Conservation (phyloP, 2,329 filamentous ascomycete species). For the Leptographium lundbergii region DNA sequence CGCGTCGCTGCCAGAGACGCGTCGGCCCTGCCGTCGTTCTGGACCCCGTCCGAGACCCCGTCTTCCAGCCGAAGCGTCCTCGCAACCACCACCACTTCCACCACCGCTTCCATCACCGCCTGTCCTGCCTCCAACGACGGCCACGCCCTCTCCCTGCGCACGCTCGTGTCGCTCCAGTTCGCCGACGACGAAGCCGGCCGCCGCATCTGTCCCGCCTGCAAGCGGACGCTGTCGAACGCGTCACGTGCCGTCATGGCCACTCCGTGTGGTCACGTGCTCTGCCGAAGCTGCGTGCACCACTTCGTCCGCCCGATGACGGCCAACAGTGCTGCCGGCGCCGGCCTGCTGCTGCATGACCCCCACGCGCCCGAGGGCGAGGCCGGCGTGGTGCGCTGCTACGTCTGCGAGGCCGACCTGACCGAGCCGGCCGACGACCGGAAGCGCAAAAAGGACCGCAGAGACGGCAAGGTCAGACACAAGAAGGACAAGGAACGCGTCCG, state of each 20-base stretch:
- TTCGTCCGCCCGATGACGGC: slow-evolving; percentile 55
- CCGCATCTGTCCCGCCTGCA: slow-evolving; percentile 68
- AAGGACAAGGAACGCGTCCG: slow-evolving; percentile 44
- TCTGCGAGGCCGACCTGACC: slow-evolving; percentile 72
- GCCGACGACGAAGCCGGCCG: slow-evolving; percentile 25
- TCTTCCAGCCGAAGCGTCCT: slow-evolving; percentile 35
- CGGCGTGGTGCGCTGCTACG: slow-evolving; percentile 58
- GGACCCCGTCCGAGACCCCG: slow-evolving; percentile 78
- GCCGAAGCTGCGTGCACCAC: slow-evolving; percentile 69
- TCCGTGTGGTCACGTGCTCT: slow-evolving; percentile 85
- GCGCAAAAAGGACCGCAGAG: slow-evolving; percentile 25
- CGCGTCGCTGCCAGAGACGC: slow-evolving; percentile 53
- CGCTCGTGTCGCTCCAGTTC: slow-evolving; percentile 65
- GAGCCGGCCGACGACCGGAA: slow-evolving; percentile 12
- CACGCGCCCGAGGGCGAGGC: slow-evolving; percentile 37
- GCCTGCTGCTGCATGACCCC: slow-evolving; percentile 30
- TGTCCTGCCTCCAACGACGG: slow-evolving; percentile 7
- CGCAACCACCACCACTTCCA: slow-evolving; percentile 22
- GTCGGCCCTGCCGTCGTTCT: slow-evolving; percentile 66
- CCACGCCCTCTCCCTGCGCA: slow-evolving; percentile 72
- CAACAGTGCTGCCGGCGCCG: slow-evolving; percentile 13
- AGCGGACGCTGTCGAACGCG: slow-evolving; percentile 69
- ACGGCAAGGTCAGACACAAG: slow-evolving; percentile 27
- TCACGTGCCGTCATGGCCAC: slow-evolving; percentile 73
- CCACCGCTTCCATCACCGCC: background rate